Evolutionary conservation across 306 rosid species (phyloP).

Genomic region (Prosopis cineraria): DNA sequence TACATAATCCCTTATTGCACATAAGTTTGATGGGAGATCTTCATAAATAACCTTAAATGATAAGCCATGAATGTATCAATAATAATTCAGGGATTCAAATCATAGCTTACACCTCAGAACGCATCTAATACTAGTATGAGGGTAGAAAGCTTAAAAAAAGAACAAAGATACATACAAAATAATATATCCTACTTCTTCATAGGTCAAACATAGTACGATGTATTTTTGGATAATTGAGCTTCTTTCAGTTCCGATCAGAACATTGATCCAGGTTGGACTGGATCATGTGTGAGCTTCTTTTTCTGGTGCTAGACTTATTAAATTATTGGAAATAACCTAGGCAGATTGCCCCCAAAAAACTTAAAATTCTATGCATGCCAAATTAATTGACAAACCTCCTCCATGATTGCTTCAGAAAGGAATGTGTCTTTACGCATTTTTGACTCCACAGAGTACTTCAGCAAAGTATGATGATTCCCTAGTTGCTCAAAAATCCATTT

Average conservation of each 20-base stretch:
- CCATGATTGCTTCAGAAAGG: conserved; percentile 95
- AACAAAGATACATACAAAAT: background rate
- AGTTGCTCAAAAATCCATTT: conserved; percentile 94
- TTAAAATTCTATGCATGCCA: conserved; percentile 10
- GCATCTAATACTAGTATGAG: conserved; percentile 17
- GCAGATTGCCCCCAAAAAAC: background rate
- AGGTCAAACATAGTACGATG: background rate
- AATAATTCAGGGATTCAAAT: conserved; percentile 15
- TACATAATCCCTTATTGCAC: conserved; percentile 73
- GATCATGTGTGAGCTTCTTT: background rate
- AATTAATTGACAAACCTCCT: conserved; percentile 57
- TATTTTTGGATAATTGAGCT: background rate
- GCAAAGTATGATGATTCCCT: conserved; percentile 88
- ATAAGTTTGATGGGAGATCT: conserved; percentile 90
- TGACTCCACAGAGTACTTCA: conserved; percentile 91
- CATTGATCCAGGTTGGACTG: background rate
- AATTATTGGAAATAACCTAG: background rate
- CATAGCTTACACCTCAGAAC: background rate
- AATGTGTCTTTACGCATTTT: conserved; percentile 92
- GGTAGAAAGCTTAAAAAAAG: background rate
- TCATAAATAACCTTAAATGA: conserved; percentile 74
- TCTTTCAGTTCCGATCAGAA: conserved; percentile 1
- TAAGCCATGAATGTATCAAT: conserved; percentile 12
- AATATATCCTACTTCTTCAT: conserved; percentile 18
- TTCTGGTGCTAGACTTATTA: background rate